phyloP scores from a whole-genome alignment of 805 yeast species.

The Maudiozyma saulgeensis region DNA sequence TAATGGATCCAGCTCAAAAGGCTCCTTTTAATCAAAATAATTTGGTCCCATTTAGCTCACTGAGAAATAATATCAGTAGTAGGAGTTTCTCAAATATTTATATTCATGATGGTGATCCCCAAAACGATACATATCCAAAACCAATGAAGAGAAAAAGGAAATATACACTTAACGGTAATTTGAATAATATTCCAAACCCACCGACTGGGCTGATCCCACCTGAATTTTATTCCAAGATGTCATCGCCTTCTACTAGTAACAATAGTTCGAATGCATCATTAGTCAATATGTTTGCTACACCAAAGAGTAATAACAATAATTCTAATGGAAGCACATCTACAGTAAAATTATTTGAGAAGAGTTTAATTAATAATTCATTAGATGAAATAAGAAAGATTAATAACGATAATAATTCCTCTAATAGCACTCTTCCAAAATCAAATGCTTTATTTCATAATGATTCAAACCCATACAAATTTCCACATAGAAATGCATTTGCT shows the following conservation, averaged over 20 bases:
- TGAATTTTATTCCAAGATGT: slow-evolving; percentile 27
- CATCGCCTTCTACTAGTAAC: slow-evolving; percentile 26
- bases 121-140: slow-evolving; percentile 4
- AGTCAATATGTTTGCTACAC: slow-evolving; percentile 2
- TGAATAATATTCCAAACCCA: background rate
- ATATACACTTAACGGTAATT: background rate
- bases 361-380: slow-evolving; percentile 23
- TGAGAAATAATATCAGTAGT: background rate
- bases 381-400: slow-evolving; percentile 18
- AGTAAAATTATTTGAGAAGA: slow-evolving; percentile 16
- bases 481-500: slow-evolving; percentile 7
- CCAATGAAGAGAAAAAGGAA: slow-evolving; percentile 2
- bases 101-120: slow-evolving; percentile 28
- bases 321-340: background rate
- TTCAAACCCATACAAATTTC: background rate
- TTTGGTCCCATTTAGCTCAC: background rate
- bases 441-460: slow-evolving; percentile 4
- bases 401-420: background rate
- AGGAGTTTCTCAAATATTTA: slow-evolving; percentile 24
- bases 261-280: slow-evolving; percentile 25
- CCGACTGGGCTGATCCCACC: slow-evolving; percentile 28
- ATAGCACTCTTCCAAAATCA: background rate
- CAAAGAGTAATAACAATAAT: background rate
- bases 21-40: slow-evolving; percentile 13
- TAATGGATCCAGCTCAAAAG: slow-evolving; percentile 25